Evolutionary conservation across 192 early-diverging fungal genomes (phyloP).

Genomic region (Neocallimastix lanati): DNA sequence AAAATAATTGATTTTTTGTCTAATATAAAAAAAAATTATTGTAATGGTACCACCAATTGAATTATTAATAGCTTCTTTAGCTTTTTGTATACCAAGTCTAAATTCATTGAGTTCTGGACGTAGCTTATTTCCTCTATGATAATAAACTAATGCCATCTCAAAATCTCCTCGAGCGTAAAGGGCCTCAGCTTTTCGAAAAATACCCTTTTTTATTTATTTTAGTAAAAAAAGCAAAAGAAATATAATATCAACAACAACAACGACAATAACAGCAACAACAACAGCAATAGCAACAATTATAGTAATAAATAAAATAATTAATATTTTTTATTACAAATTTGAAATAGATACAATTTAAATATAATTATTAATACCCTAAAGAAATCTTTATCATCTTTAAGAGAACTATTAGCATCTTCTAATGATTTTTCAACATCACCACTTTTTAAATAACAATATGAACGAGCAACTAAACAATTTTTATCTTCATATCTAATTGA

Average conservation of each 20-base stretch:
- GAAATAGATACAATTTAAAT: too few species aligned
- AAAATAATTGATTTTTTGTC: too few species aligned
- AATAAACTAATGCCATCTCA: slow-evolving; percentile 36
- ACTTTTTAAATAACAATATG: slow-evolving; percentile 30
- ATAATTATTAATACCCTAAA: too few species aligned
- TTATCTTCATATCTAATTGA: slow-evolving; percentile 31
- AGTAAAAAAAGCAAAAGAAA: too few species aligned
- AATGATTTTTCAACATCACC: slow-evolving; percentile 22
- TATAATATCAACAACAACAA: too few species aligned
- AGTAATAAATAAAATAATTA: too few species aligned
- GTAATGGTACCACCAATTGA: slow-evolving; percentile 17
- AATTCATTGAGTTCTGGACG: slow-evolving; percentile 39
- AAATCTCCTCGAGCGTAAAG: slow-evolving; percentile 41
- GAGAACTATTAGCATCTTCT: slow-evolving; percentile 22
- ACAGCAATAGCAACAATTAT: too few species aligned
- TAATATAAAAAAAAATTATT: too few species aligned
- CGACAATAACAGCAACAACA: too few species aligned
- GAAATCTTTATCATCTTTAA: slow-evolving; percentile 23
- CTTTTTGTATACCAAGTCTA: slow-evolving; percentile 39
- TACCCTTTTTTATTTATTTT: slow-evolving; percentile 16
- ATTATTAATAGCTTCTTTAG: slow-evolving; percentile 39
- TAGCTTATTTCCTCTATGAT: slow-evolving; percentile 30
- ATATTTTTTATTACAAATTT: too few species aligned
- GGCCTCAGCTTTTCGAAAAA: slow-evolving; percentile 40
- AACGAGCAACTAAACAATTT: slow-evolving; percentile 31